phyloP scores from a whole-genome alignment of 148 eudicot species.

The Diospyros lotus region DNA sequence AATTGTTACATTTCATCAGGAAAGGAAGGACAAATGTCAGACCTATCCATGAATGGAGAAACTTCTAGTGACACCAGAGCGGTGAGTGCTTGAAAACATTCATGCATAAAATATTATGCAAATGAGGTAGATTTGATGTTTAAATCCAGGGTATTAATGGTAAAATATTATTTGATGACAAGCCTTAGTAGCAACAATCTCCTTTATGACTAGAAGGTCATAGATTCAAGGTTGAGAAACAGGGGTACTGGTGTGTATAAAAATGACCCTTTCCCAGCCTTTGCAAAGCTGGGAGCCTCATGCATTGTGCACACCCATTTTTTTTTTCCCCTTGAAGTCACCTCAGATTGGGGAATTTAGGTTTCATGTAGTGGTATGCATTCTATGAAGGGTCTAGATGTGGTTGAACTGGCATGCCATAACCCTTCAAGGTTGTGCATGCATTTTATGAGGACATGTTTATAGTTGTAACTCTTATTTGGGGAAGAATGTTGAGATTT shows the following conservation, averaged over 20 bases:
- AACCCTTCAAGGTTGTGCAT: background rate
- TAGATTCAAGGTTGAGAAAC: too few species aligned
- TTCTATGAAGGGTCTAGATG: background rate
- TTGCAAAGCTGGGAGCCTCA: too few species aligned
- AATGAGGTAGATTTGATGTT: background rate
- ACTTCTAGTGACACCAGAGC: background rate
- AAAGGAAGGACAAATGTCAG: constrained; percentile 11
- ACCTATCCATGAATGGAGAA: constrained; percentile 1
- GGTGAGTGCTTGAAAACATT: constrained; percentile 9
- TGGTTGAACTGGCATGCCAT: background rate
- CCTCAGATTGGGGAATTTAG: background rate
- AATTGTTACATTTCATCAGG: constrained; percentile 14
- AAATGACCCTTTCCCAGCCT: too few species aligned
- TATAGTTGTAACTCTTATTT: too few species aligned
- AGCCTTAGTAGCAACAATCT: too few species aligned
- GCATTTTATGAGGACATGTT: too few species aligned
- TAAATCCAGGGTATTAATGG: background rate
- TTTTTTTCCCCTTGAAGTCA: background rate
- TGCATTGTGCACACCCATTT: background rate
- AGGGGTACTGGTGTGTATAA: too few species aligned
- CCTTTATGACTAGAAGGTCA: too few species aligned
- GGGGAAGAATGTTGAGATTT: too few species aligned
- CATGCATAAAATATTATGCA: background rate
- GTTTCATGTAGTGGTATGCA: background rate
- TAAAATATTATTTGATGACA: background rate